Base-by-base conservation (phyloP, 306 rosid genomes). In the Psophocarpus tetragonolobus region DNA sequence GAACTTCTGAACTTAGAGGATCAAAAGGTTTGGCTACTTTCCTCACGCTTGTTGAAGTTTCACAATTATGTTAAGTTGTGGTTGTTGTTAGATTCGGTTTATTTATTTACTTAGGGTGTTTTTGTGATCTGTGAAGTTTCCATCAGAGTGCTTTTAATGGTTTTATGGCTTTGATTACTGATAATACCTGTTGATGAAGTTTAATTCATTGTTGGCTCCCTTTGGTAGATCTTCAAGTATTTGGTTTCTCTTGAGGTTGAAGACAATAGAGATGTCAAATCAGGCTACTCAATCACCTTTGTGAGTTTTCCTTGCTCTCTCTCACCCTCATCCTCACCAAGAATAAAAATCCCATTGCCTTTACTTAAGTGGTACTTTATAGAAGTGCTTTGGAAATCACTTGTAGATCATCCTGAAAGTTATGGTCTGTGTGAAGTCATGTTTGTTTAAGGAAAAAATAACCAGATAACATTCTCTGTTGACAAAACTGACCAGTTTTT, bases 221-320 rank as follows among this genome's bases (percentile, higher is more conserved):
- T 65, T 35, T 75, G 57, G 65, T 87, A 92, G 98, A 84, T 94
- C 76, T 94, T 94, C 85, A 94, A 89, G 90, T 83, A 90, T 89
- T 80, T 94, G 66, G 82, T 63, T 74, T 90, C 97, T 64, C 87
- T 94, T 64, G 92, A 91, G 79, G 97, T 93, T 76, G 97, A 92
- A 81, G 98, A 94, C 45, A 77, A 82, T 70, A 89, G 89, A 78
- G 97, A 94, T 54, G 94, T 94, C 83, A 94, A 90, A 80, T 92
- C 98, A 8, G 98, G 97, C 71, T 94, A 87, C 80, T 76, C 89
- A 20, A 90, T 94, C 74, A 84, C 95, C 65, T 82, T 94, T 73
- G 98, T 94, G 79, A 94, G 98, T 85, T 81, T 9, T 33, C 5
- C 64, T 50, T 78, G 75, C 74, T 71, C 38, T 7, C 38, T 8